Base-by-base conservation (phyloP, 1,284 basidiomycete genomes). In the Fomitopsis palustris region DNA sequence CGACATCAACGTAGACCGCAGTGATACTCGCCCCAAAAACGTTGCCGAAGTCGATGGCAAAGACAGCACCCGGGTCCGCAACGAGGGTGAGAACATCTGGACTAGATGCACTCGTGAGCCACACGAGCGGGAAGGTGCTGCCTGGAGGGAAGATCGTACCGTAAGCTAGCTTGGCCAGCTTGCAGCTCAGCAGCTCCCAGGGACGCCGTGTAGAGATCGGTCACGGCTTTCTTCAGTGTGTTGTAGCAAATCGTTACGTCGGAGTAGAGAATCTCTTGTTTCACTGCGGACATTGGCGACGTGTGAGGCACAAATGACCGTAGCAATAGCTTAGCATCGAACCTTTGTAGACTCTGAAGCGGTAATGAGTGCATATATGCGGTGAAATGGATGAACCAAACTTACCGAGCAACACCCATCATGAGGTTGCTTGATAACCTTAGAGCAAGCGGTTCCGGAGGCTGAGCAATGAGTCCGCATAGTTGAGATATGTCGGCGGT, bases 391-490 rank as follows among this genome's bases (percentile, higher is more conserved):
- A 64, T 23, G 64, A 61, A 45, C 59, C 57, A 19, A n/a, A 66
- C 82, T 63, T 70, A 94, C 93, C 93, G 85, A 23, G 88, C 89
- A 21, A 90, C 93, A 6, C 93, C 93, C 57, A 95, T 87, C 78
- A 96, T 87, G 37, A 96, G 74, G 69, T 92, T 92, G 60, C 92
- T 93, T 12, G 92, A 93, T 57, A 95, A 77, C 51, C 93, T 81
- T 56, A 96, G 76, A 1, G 93, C 92, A 43, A 96, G 79, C 39
- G 93, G 93, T 66, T 95, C 93, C n/a, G 81, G 75, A 7, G 93
- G 93, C 64, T 89, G 79, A 35, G 84, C 82, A 57, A 96, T 94
- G 49, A 93, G 80, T 45, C 80, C 83, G 69, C 93, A 96, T 68
- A 95, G 73, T 69, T 88, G 83, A 39, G 84, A 72, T 39, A 96